Conservation (phyloP, 208 protist genomes). For the Kentomonas sorsogonicus region DNA sequence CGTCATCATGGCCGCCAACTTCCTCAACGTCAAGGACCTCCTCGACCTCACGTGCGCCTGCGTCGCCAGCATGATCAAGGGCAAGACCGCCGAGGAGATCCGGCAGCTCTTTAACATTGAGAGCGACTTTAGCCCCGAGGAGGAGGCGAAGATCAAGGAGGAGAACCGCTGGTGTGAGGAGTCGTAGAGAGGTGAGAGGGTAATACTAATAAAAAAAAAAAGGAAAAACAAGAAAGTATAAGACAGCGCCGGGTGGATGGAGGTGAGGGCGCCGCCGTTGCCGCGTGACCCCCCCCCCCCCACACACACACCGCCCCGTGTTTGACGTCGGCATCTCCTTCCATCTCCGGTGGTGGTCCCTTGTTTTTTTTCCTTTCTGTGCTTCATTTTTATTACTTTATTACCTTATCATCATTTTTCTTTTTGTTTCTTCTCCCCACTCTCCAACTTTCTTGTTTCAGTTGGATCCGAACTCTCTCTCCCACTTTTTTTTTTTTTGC, state of each 20-base stretch:
- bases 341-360: background rate
- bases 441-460: conserved; percentile 8
- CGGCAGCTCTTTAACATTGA: conserved; percentile 93
- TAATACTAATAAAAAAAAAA: background rate
- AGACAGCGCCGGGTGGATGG: too few relatives aligned
- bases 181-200: conserved; percentile 29
- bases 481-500: conserved; percentile 2
- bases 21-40: conserved; percentile 92
- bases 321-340: background rate
- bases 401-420: background rate
- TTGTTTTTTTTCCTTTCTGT: conserved; percentile 4
- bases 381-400: background rate
- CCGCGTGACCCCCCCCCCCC: too few relatives aligned
- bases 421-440: conserved; percentile 13
- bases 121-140: conserved; percentile 94
- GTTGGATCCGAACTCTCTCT: background rate
- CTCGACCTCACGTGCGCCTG: conserved; percentile 92
- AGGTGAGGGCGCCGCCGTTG: too few relatives aligned
- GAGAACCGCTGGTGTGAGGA: conserved; percentile 88
- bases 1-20: conserved; percentile 93
- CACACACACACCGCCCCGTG: too few relatives aligned
- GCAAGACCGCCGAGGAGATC: conserved; percentile 93
- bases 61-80: conserved; percentile 92
- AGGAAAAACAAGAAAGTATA: background rate
- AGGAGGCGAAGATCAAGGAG: conserved; percentile 89